Conservation (phyloP, 2,329 filamentous ascomycete species). For the Alternaria rosae region DNA sequence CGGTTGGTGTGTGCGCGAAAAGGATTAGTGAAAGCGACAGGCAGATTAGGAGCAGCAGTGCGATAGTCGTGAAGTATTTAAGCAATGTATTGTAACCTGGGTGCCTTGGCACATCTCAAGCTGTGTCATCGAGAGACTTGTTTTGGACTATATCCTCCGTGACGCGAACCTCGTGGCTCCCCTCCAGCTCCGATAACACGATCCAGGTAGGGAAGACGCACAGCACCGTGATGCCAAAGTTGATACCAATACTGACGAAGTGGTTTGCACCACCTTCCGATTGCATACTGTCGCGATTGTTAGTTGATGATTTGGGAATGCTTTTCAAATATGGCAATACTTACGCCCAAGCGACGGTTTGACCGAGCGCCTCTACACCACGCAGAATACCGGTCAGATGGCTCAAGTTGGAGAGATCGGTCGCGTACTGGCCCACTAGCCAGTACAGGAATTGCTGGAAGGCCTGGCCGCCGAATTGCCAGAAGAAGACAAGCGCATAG, state of each 20-base stretch:
- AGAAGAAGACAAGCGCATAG: conserved; percentile 47
- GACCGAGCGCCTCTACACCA: conserved; percentile 45
- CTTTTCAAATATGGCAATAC: conserved; percentile 1
- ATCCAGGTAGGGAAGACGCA: conserved; percentile 47
- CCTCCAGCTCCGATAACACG: conserved; percentile 41
- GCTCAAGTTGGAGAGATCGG: conserved; percentile 39
- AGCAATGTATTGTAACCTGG: not conserved
- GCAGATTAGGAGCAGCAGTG: not conserved
- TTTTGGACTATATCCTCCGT: conserved; percentile 19
- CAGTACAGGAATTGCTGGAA: conserved; percentile 50
- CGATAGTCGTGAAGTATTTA: not conserved
- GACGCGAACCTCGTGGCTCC: conserved; percentile 38
- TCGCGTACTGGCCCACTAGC: conserved; percentile 48
- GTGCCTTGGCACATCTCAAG: not conserved
- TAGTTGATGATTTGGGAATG: conserved; percentile 6
- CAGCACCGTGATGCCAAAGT: conserved; percentile 44
- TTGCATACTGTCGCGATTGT: conserved; percentile 37
- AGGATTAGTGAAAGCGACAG: not conserved
- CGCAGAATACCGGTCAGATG: conserved; percentile 48
- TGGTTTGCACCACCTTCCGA: conserved; percentile 46
- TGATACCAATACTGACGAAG: conserved; percentile 47
- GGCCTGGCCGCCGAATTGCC: conserved; percentile 47
- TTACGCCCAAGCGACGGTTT: conserved; percentile 49
- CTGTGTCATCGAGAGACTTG: not conserved
- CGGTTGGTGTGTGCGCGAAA: not conserved